A percentile compares a stretch with the other conserved stretches of the same genome.
Evolutionary conservation across 352 stramenopile genomes (phyloP).

Genomic region (Pythium myriotylum): DNA sequence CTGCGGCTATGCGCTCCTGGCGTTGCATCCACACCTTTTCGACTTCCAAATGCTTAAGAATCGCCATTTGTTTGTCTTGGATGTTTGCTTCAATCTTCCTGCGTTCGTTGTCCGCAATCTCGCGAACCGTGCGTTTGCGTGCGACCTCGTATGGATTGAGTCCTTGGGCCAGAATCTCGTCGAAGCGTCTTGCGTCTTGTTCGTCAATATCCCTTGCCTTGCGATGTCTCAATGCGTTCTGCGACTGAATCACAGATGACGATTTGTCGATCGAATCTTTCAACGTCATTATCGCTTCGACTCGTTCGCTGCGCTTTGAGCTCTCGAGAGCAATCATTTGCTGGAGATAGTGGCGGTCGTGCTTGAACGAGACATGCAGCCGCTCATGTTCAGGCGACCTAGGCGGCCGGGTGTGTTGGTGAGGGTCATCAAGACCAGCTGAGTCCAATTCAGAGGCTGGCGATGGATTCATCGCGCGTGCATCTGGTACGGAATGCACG

Average conservation of each 20-base stretch:
- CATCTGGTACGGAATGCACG: neutral
- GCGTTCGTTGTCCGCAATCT: conserved; percentile 38
- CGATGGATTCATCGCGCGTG: neutral
- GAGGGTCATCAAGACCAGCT: neutral
- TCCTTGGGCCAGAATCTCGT: conserved; percentile 62
- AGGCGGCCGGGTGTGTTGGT: neutral
- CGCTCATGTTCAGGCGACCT: conserved; percentile 40
- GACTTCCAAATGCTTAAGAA: conserved; percentile 55
- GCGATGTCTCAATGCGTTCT: conserved; percentile 42
- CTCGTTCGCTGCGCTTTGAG: conserved; percentile 36
- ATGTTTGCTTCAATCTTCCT: conserved; percentile 49
- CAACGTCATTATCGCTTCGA: conserved; percentile 60
- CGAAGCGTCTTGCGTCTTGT: conserved; percentile 43
- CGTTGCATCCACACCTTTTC: conserved; percentile 46
- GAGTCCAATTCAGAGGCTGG: neutral
- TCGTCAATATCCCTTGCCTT: conserved; percentile 30
- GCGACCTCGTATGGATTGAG: conserved; percentile 82
- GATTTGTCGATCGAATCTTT: conserved; percentile 63
- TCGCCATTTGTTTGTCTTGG: conserved; percentile 48
- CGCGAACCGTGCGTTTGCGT: conserved; percentile 46
- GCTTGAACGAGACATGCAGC: conserved; percentile 51
- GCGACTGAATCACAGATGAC: conserved; percentile 39
- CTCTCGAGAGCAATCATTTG: conserved; percentile 42
- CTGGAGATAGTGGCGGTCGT: conserved; percentile 50
- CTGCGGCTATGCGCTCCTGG: conserved; percentile 40